Evolutionary conservation across 2,329 filamentous ascomycete species (phyloP).

Genomic region (Exophiala sideris): DNA sequence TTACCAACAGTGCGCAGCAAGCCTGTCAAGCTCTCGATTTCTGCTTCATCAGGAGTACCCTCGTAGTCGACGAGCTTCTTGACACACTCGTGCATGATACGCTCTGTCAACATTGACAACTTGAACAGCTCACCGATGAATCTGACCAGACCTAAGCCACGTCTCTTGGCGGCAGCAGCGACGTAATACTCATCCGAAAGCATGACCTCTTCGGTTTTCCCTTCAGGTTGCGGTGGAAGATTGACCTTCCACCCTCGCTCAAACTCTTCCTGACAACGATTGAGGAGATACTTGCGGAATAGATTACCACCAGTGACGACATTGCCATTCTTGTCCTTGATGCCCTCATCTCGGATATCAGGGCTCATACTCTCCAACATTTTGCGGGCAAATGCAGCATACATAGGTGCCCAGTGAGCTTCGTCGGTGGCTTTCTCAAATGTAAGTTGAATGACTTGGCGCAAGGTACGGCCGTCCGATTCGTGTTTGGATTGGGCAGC

Average conservation of each 20-base stretch:
- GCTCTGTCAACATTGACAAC: conserved; percentile 94
- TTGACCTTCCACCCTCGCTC: conserved; percentile 96
- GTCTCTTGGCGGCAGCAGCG: conserved; percentile 89
- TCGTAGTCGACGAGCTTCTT: conserved; percentile 95
- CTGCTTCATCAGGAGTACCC: conserved; percentile 87
- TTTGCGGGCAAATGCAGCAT: conserved; percentile 95
- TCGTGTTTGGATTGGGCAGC: conserved; percentile 95
- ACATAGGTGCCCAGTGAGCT: conserved; percentile 98
- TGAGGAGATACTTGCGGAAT: conserved; percentile 98
- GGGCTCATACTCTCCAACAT: conserved; percentile 95
- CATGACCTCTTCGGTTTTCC: conserved; percentile 68
- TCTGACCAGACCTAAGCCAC: conserved; percentile 94
- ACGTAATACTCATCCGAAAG: conserved; percentile 95
- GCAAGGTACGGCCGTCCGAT: conserved; percentile 84
- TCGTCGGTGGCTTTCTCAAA: conserved; percentile 99
- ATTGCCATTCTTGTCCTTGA: conserved; percentile 83
- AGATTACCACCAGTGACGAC: conserved; percentile 88
- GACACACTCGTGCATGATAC: conserved; percentile 99
- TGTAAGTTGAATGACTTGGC: conserved; percentile 97
- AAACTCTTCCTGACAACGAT: conserved; percentile 97
- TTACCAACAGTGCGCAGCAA: conserved; percentile 86
- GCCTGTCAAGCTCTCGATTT: conserved; percentile 93
- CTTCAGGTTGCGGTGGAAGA: conserved; percentile 73
- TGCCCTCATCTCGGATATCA: conserved; percentile 92
- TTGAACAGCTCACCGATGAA: conserved; percentile 99